Base-by-base conservation (phyloP, 345 rosid species). In the Euphorbia pulcherrima region DNA sequence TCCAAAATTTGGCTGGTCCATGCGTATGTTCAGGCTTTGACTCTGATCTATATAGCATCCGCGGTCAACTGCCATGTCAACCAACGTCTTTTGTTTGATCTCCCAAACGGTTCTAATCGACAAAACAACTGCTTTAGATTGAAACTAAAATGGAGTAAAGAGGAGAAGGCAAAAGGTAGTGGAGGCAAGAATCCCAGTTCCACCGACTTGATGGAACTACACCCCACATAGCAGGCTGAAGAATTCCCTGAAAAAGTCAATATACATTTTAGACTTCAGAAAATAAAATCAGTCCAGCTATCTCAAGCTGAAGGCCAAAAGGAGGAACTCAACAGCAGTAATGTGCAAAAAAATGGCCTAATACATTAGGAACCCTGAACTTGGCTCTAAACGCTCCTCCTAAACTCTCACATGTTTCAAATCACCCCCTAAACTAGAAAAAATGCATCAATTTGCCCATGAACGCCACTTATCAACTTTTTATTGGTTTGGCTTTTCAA, bases 191-290 rank as follows among this genome's bases (percentile, higher is more conserved):
- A 55, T 74, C 78, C 98, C 96, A 92, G 73, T 88, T 77, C 98
- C 96, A 92, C 18, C 85, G 78, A 61, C 78, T 70, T 1, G 92
- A 87, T 52, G 98, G 91, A 64, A 75, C 77, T 52, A 79, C 97
- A 70, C 73, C 83, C 97, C 98, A 92, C 98, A 92, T 92, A 79
- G 90, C 98, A 58, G 88, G 98, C 83, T 92, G 98, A 74, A 92
- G 85, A 72, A 87, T 78, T 20, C 98, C 98, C 96, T 91, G 82
- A 40, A 79, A n/a, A 2, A 61, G 67, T 46, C 46, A 72, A 65
- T 18, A 14, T 4, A 20, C 59, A 67, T n/a, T 24, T 20, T 48
- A 72, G 64, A 64, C 64, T 63, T 29, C 12, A 51, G 16, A 46
- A 40, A 53, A 5, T 6, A 58, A 29, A 30, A 37, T 6, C 1